phyloP scores from a whole-genome alignment of 2,329 filamentous ascomycete genomes.

The Verticillium longisporum region DNA sequence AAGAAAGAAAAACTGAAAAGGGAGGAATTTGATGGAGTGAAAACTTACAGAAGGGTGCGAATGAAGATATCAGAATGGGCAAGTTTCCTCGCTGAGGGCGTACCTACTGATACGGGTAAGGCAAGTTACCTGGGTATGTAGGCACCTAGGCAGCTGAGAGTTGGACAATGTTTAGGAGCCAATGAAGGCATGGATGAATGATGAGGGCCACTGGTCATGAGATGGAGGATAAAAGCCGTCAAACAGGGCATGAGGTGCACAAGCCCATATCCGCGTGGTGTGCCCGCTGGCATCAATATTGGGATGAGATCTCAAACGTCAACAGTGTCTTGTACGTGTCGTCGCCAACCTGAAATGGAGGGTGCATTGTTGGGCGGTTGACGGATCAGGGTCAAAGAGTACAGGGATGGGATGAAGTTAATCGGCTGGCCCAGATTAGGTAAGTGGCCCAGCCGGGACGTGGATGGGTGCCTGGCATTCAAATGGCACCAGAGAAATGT shows the following conservation, averaged over 20 bases:
- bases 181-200: background rate
- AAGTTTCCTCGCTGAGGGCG: too few relatives aligned
- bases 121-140: too few relatives aligned
- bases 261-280: background rate
- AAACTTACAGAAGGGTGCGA: too few relatives aligned
- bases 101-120: too few relatives aligned
- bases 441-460: background rate
- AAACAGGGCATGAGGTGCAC: background rate
- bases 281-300: background rate
- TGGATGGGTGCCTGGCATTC: too few relatives aligned
- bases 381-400: background rate
- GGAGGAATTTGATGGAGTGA: too few relatives aligned
- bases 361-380: background rate
- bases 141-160: too few relatives aligned
- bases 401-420: background rate
- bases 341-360: background rate
- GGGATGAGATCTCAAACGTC: background rate
- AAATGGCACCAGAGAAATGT: too few relatives aligned
- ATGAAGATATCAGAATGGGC: too few relatives aligned
- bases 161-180: background rate
- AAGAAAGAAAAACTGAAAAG: too few relatives aligned
- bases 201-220: background rate
- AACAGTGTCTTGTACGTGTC: background rate
- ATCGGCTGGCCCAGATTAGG: background rate
- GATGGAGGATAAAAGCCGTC: background rate